Evolutionary conservation across 2,329 filamentous ascomycete genomes (phyloP).

Genomic region (Colletotrichum chrysophilum): DNA sequence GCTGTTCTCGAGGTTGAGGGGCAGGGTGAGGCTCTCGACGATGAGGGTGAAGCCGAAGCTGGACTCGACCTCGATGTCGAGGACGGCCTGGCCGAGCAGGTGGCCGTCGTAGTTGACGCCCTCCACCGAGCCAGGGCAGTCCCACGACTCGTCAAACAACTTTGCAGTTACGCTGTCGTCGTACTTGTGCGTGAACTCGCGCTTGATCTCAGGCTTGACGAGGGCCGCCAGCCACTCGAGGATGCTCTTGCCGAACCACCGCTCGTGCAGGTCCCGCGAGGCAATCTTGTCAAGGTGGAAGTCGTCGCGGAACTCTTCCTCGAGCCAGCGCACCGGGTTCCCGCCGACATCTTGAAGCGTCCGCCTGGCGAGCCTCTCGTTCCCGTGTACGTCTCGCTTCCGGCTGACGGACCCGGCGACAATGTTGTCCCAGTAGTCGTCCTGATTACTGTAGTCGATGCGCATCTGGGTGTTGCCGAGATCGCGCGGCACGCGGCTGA

Average conservation of each 20-base stretch:
- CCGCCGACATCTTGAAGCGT: slow-evolving; percentile 30
- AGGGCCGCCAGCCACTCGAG: slow-evolving; percentile 33
- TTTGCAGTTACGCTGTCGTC: slow-evolving; percentile 28
- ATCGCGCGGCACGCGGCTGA: slow-evolving; percentile 34
- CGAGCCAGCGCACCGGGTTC: slow-evolving; percentile 40
- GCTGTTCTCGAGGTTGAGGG: slow-evolving; percentile 29
- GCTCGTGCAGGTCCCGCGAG: slow-evolving; percentile 35
- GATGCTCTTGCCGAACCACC: slow-evolving; percentile 37
- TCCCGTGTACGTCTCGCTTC: neutral
- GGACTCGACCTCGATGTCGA: slow-evolving; percentile 26
- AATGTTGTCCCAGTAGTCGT: slow-evolving; percentile 40
- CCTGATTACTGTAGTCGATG: slow-evolving; percentile 43
- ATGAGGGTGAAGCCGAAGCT: slow-evolving; percentile 34
- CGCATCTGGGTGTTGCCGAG: slow-evolving; percentile 37
- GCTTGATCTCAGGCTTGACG: slow-evolving; percentile 28
- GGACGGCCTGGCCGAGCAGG: slow-evolving; percentile 25
- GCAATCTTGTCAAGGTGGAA: slow-evolving; percentile 30
- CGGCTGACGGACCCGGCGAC: slow-evolving; percentile 21
- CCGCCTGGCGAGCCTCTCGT: slow-evolving; percentile 26
- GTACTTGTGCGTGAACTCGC: slow-evolving; percentile 28
- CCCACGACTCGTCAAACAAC: slow-evolving; percentile 26
- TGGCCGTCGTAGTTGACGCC: slow-evolving; percentile 16
- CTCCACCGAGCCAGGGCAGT: slow-evolving; percentile 13
- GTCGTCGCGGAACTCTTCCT: slow-evolving; percentile 41
- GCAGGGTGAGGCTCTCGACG: slow-evolving; percentile 20